Evolutionary conservation across 1,139 yeast genomes (phyloP), one percentile per base, ranked within the genome.

Genomic region (Yamadazyma trypodendri): DNA sequence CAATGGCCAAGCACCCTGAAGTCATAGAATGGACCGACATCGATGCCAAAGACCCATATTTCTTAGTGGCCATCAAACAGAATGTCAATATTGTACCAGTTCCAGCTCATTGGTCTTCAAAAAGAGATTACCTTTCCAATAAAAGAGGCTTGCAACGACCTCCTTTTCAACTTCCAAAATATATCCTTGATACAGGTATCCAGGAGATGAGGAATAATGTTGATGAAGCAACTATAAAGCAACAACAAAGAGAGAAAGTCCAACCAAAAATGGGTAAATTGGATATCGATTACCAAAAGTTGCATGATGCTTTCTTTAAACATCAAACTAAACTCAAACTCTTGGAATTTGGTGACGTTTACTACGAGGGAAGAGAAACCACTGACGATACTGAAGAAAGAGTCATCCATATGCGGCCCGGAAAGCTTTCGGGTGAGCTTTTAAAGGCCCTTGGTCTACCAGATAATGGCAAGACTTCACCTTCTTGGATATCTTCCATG

Each of bases 231-330:
- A 74, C 84, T 2, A 56, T 88, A 46, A 80, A 85, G 52, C 95
- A 88, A 51, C 76, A 77, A 54, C 84, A 84, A 57, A 70, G 97
- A 44, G 94, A 86, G 41, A 72, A 85, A 38, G 95, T 90, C 0
- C 96, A 88, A 56, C 97, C 97, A 0, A 88, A 87, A 56, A 70
- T 88, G 79, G 96, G 96, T 1, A 72, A 81, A 40, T 62, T 92
- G 20, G 98, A 92, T 59, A 76, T 92, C 24, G 97, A 92, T 58
- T 90, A 85, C 56, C 84, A 77, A 44, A 84, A 82, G 48, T 61
- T 92, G 20, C 81, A 89, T 54, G 85, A 87, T 55, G 96, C 97
- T 0, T 90, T 92, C 53, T 92, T 87, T 72, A 82, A 83, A 54
- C 68, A 75, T 50, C 95, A 87, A 52, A 75, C 84, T 24, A 82